Evolutionary conservation across 495 filamentous ascomycete species (phyloP).

Genomic region (Evernia prunastri): DNA sequence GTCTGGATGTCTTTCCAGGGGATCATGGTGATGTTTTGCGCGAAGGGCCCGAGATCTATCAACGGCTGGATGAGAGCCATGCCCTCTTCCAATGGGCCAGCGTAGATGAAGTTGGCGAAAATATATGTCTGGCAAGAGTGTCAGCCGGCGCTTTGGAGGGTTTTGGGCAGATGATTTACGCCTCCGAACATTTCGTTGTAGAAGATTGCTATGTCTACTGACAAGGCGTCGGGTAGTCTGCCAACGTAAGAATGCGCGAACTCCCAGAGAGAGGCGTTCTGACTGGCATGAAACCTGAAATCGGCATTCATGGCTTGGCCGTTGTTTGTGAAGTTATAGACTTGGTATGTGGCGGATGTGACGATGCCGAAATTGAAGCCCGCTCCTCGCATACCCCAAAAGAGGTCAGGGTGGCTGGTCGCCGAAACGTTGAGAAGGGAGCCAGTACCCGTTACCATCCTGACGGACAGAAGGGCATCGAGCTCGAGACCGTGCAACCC

Average conservation of each 20-base stretch:
- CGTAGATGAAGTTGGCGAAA: constrained; percentile 21
- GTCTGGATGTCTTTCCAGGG: constrained; percentile 21
- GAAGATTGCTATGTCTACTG: constrained; percentile 25
- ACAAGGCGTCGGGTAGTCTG: constrained; percentile 12
- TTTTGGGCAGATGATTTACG: constrained; percentile 6
- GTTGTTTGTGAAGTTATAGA: constrained; percentile 26
- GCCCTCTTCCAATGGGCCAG: constrained; percentile 18
- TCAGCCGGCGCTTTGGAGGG: not conserved
- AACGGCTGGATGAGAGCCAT: constrained; percentile 19
- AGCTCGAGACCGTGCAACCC: constrained; percentile 34
- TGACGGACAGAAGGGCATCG: constrained; percentile 33
- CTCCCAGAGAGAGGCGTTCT: constrained; percentile 4
- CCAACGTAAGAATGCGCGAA: constrained; percentile 1
- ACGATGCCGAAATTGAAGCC: constrained; percentile 33
- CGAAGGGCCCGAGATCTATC: constrained; percentile 14
- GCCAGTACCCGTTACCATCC: constrained; percentile 34
- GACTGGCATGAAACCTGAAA: constrained; percentile 23
- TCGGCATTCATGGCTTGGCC: constrained; percentile 29
- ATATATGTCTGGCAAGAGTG: constrained; percentile 5
- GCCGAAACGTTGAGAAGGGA: constrained; percentile 26
- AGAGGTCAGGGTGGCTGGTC: constrained; percentile 28
- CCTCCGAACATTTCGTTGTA: constrained; percentile 26
- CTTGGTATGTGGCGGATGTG: constrained; percentile 22
- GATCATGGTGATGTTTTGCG: constrained; percentile 19
- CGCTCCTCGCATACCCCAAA: constrained; percentile 35